Evolutionary conservation across 1,139 yeast genomes (phyloP).

Genomic region (Yamadazyma siamensis): DNA sequence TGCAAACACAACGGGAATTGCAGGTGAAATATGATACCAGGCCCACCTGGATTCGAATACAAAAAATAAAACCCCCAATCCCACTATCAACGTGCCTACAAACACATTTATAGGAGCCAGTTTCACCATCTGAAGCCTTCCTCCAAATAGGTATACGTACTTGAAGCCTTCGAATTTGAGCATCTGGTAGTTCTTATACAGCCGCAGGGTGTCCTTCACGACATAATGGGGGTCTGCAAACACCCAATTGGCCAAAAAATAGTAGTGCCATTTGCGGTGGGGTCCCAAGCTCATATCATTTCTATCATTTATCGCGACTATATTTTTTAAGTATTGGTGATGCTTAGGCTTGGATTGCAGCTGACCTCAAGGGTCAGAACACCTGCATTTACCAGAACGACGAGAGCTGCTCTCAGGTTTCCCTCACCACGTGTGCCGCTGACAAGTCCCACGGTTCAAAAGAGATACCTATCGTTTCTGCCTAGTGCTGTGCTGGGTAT

Average conservation of each 20-base stretch:
- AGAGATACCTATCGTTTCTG: too few relatives aligned
- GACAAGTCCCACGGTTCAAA: too few relatives aligned
- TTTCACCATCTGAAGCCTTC: slow-evolving; percentile 49
- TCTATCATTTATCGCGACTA: too few relatives aligned
- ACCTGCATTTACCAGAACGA: too few relatives aligned
- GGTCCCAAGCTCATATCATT: too few relatives aligned
- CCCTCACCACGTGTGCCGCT: too few relatives aligned
- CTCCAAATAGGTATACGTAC: slow-evolving; percentile 56
- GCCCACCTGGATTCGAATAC: slow-evolving; percentile 49
- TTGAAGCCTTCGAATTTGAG: slow-evolving; percentile 27
- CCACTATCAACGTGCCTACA: slow-evolving; percentile 32
- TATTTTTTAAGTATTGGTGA: too few relatives aligned
- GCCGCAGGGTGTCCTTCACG: slow-evolving; percentile 10
- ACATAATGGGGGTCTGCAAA: slow-evolving; percentile 35
- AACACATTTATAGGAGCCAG: slow-evolving; percentile 32
- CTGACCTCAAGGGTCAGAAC: too few relatives aligned
- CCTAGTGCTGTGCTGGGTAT: too few relatives aligned
- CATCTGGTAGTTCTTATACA: slow-evolving; percentile 32
- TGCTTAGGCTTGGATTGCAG: too few relatives aligned
- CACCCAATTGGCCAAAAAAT: slow-evolving; percentile 41
- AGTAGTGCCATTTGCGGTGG: slow-evolving; percentile 6
- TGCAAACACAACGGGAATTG: slow-evolving; percentile 52
- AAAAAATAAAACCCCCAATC: slow-evolving; percentile 49
- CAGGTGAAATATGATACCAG: slow-evolving; percentile 58
- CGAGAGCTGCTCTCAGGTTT: too few relatives aligned